A percentile compares a stretch with the other conserved stretches of the same genome.
Evolutionary conservation across 140 eudicot genomes (phyloP).

Genomic region (Cichorium intybus): DNA sequence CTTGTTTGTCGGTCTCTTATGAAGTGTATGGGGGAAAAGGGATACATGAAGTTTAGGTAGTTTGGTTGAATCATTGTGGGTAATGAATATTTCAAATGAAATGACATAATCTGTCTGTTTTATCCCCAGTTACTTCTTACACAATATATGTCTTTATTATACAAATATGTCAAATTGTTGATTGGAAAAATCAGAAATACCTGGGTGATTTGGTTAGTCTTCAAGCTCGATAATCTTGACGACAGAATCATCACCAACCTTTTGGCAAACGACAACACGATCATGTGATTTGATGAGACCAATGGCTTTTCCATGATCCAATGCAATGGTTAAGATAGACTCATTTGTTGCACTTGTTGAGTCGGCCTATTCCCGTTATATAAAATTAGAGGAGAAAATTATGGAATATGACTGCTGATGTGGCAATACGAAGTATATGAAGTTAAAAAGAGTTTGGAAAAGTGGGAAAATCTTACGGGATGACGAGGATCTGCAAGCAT

Average conservation of each 20-base stretch:
- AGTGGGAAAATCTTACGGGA: conserved; percentile 47
- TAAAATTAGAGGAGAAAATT: background rate
- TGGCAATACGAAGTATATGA: background rate
- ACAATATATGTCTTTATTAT: background rate
- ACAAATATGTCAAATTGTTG: background rate
- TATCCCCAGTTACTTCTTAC: background rate
- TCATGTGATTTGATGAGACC: conserved; percentile 85
- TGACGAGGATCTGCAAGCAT: conserved; percentile 89
- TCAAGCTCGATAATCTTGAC: conserved; percentile 89
- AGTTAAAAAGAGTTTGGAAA: conserved; percentile 3
- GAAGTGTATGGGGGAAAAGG: conserved; percentile 2
- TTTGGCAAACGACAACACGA: conserved; percentile 88
- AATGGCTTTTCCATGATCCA: conserved; percentile 85
- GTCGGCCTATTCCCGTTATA: conserved; percentile 49
- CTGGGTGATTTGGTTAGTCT: conserved; percentile 25
- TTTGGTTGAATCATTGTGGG: conserved; percentile 2
- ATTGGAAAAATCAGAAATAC: background rate
- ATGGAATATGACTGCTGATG: background rate
- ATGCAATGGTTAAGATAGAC: conserved; percentile 71
- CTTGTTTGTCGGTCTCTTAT: conserved; percentile 2
- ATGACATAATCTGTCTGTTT: background rate
- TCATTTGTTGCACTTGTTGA: conserved; percentile 72
- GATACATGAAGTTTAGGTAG: conserved; percentile 24
- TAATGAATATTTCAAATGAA: conserved; percentile 4
- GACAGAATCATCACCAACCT: conserved; percentile 86